Evolutionary conservation across 163 green algal genomes (phyloP), one percentile per base, ranked within the genome.

Genomic region (Chloroidium sp.): DNA sequence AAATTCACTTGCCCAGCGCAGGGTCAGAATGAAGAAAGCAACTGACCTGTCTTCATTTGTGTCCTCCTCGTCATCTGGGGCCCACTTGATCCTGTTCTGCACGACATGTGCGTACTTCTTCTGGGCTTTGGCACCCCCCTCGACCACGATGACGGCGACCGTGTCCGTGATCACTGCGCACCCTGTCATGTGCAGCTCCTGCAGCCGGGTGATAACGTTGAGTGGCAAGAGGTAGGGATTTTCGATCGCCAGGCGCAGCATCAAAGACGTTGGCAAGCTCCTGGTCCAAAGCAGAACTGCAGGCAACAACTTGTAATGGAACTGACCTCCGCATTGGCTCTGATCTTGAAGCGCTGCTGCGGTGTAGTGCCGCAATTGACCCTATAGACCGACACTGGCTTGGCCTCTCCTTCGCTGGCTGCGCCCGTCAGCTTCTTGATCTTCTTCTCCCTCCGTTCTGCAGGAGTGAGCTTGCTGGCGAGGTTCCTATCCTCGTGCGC

Each of bases 401-500:
- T 62, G 60, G 85, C 81, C 12, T 78, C 80, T n/a, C 76, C 78
- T 57, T 79, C 83, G 62, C 60, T 72, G 12, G 79, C 81, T 64
- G 90, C 86, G 64, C 91, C 90, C 78, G 93, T 88, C 81, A 96
- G 84, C 84, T 93, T 93, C 12, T 81, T 82, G 78, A 95, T 76
- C 87, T 97, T 97, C 85, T 98, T 98, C 74, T 95, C 93, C 58
- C 87, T 89, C 13, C 86, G 82, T 87, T 99, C 96, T 2, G 91
- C 90, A 0, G 95, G 94, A 58, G 95, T 98, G 12, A 99, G 90
- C 93, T 95, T 97, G 77, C 94, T 86, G 0, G 95, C 92, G n/a
- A 97, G 87, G 87, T 99, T 99, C 75, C 96, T 88, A 86, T 99
- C 96, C 57, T 97, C 93, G 86, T 99, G 96, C 4, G 96, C 96